These are phyloP conservation scores for Alternaria gansuensis DNA, from an alignment of 2,329 filamentous ascomycete genomes.

Conservation along the genomic window DNA sequence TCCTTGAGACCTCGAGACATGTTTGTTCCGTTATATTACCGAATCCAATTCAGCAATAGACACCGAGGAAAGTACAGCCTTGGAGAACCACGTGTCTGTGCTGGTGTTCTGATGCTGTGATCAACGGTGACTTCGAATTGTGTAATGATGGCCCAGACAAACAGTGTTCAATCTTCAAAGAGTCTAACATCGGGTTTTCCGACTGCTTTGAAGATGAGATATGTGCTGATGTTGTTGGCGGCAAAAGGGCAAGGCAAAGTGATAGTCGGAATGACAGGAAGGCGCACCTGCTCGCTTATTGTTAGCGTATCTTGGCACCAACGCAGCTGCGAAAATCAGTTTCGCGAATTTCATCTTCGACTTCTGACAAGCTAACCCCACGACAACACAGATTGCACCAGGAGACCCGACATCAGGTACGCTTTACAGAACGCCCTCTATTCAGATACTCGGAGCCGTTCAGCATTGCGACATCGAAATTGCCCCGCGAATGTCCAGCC, in stretches of 20 bases:
- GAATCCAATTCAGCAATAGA: neutral
- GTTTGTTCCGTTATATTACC: neutral
- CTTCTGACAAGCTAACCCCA: conserved; percentile 44
- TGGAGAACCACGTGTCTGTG: neutral
- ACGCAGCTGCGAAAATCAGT: conserved; percentile 23
- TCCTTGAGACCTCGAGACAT: neutral
- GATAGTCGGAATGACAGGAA: neutral
- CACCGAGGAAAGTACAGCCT: neutral
- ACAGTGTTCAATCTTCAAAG: too few relatives aligned
- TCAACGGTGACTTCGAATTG: neutral
- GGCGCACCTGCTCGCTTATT: conserved; percentile 18
- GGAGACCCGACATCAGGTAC: conserved; percentile 51
- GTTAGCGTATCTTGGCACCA: conserved; percentile 23
- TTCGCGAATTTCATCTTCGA: conserved; percentile 28
- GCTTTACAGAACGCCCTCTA: conserved; percentile 27
- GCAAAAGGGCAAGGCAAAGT: neutral
- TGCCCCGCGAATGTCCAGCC: conserved; percentile 16
- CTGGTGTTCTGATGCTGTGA: neutral
- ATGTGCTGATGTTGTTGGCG: neutral
- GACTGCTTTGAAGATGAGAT: neutral
- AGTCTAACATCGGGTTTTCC: too few relatives aligned
- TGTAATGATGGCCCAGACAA: too few relatives aligned
- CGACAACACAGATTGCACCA: conserved; percentile 49
- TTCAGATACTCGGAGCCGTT: conserved; percentile 17
- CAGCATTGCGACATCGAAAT: conserved; percentile 34